These are phyloP conservation scores for Herpetospermum pedunculosum DNA, from an alignment of 306 rosid species.

Conservation along the genomic window DNA sequence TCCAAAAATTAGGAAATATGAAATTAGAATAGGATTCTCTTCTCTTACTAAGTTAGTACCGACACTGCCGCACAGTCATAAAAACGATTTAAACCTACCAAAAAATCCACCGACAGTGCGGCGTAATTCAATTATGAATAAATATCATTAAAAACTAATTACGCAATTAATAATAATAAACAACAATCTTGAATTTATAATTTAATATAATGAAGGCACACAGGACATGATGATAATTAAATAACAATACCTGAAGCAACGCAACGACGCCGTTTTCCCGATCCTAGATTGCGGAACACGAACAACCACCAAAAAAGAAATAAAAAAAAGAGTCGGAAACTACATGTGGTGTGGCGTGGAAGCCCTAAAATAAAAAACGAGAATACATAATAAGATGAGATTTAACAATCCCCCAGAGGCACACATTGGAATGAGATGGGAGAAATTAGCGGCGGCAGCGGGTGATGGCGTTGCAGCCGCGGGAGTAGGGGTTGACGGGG, in stretches of 20 bases:
- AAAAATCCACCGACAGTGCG: background rate
- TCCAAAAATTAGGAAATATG: too few relatives aligned
- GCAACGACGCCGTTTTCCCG: background rate
- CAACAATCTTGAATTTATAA: background rate
- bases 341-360: background rate
- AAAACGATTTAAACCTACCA: background rate
- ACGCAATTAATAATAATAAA: background rate
- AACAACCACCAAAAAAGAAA: background rate
- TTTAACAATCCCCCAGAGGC: too few relatives aligned
- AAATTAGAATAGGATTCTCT: too few relatives aligned
- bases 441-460: constrained; percentile 55
- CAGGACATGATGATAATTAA: background rate
- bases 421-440: too few relatives aligned
- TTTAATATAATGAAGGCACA: background rate
- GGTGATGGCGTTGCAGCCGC: constrained; percentile 67
- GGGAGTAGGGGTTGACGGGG: constrained; percentile 60
- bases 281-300: background rate
- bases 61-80: background rate
- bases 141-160: background rate
- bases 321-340: background rate
- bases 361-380: too few relatives aligned
- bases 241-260: background rate
- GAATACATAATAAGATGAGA: too few relatives aligned
- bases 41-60: too few relatives aligned
- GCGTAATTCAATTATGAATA: background rate